These are phyloP conservation scores for Urochloa ruziziensis DNA, from an alignment of 176 grass and related monocot genomes.

Conservation along the genomic window DNA sequence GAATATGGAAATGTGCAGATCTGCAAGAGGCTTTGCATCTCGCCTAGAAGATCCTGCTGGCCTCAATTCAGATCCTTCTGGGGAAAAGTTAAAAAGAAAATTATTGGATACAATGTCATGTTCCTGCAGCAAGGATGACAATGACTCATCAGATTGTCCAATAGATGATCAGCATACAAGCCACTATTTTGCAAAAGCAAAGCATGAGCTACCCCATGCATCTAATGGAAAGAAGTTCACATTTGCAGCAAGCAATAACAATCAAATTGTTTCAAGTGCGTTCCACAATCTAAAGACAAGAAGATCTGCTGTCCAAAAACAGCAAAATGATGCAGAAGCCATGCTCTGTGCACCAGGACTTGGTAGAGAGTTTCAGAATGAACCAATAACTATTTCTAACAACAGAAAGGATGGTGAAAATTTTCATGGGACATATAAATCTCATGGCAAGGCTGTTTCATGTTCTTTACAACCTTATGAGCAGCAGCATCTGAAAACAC, in stretches of 20 bases:
- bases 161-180: slow-evolving; percentile 25
- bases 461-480: neutral
- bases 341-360: neutral
- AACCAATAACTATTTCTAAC: slow-evolving; percentile 6
- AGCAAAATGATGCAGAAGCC: neutral
- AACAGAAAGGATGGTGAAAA: slow-evolving; percentile 15
- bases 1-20: slow-evolving; percentile 25
- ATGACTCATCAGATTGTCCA: slow-evolving; percentile 31
- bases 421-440: slow-evolving; percentile 10
- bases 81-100: slow-evolving; percentile 30
- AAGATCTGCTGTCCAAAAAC: slow-evolving; percentile 3
- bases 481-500: slow-evolving; percentile 15
- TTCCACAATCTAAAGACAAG: slow-evolving; percentile 21
- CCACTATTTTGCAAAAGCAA: slow-evolving; percentile 31
- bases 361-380: slow-evolving; percentile 17
- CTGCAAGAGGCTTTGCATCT: slow-evolving; percentile 16
- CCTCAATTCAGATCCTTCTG: slow-evolving; percentile 27
- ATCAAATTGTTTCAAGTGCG: neutral
- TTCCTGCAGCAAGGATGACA: slow-evolving; percentile 38
- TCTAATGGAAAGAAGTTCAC: neutral
- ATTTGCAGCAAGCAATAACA: slow-evolving; percentile 11
- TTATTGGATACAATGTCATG: slow-evolving; percentile 31
- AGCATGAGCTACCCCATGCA: slow-evolving; percentile 5
- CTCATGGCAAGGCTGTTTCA: neutral
- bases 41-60: slow-evolving; percentile 19